phyloP scores from a whole-genome alignment of 2,329 filamentous ascomycete genomes.

The Diaporthe nobilis region DNA sequence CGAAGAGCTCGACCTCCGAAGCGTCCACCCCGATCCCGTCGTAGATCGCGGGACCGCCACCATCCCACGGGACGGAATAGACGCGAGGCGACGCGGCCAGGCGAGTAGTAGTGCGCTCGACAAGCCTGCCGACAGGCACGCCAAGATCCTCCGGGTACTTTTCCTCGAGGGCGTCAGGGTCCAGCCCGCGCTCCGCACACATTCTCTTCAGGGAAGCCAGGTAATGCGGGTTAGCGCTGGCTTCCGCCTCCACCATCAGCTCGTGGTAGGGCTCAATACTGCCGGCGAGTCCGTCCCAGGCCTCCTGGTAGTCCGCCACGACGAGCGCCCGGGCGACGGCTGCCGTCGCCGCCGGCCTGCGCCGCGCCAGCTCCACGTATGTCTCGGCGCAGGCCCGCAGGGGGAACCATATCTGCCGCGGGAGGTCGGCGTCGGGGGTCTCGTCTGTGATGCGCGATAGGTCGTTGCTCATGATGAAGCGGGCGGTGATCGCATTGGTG shows the following conservation, averaged over 20 bases:
- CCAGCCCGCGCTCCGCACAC: neutral
- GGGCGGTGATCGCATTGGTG: neutral
- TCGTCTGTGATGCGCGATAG: slow-evolving; percentile 1
- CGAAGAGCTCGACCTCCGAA: neutral
- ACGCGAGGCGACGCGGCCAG: neutral
- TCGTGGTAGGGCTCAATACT: neutral
- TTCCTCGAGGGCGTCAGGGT: neutral
- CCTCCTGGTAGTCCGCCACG: slow-evolving; percentile 34
- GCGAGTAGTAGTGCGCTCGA: neutral
- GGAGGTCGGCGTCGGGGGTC: slow-evolving; percentile 22
- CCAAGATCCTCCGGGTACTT: neutral
- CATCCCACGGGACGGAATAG: neutral
- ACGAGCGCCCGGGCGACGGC: slow-evolving; percentile 37
- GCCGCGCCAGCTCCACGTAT: slow-evolving; percentile 28
- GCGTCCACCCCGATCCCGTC: neutral
- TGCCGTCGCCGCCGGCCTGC: slow-evolving; percentile 24
- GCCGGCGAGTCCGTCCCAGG: slow-evolving; percentile 30
- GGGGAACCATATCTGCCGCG: slow-evolving; percentile 42
- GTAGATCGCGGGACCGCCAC: neutral
- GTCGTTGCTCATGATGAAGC: slow-evolving; percentile 13
- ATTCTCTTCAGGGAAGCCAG: neutral
- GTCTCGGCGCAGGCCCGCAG: slow-evolving; percentile 19
- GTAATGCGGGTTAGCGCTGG: slow-evolving; percentile 21
- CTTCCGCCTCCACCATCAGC: slow-evolving; percentile 16
- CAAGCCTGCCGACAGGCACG: neutral